Base-by-base conservation (phyloP, 805 yeast species). In the Spathaspora gorwiae region DNA sequence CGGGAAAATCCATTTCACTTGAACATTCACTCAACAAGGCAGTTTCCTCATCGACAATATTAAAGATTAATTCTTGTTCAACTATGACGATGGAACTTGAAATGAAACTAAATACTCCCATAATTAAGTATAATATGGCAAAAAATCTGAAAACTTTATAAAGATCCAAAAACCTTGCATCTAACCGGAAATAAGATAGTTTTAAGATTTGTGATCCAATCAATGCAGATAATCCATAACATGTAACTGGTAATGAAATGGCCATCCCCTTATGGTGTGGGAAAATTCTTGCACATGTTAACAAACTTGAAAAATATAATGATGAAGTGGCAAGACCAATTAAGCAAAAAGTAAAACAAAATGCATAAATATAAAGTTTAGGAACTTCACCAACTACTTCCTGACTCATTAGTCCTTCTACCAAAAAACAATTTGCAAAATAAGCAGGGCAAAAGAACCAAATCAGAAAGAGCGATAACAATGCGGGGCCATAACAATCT, bases 211-310 rank as follows among this genome's bases (percentile, higher is more conserved):
- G 90, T 0, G 96, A 76, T 3, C 87, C 84, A 40, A 90, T 63
- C 45, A 94, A 68, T 1, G 95, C 79, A 5, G 95, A 84, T 29
- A 89, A 57, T 1, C 98, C 99, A 62, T 85, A 90, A 50, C 84
- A 84, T 0, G 95, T 79, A 2, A 92, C 90, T 0, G 99, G 99
- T 38, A 86, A 75, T 43, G 95, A 84, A 37, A 92, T 88, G 30
- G 96, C 86, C 45, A 92, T 64, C 2, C 95, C 84, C 47, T 88
- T 87, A 40, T 75, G 73, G 35, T 79, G 70, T 0, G 95, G 95
- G 57, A 81, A 87, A n/a, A 90, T 77, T 55, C 86, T 82, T 2
- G 97, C 95, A 66, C 96, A 88, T 1, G 95, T 85, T 29, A 86
- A 63, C 49, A 86, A 65, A 39, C 87, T 78, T 49, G 85, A 76